A percentile compares a stretch with the other conserved stretches of the same genome.
These are phyloP conservation scores for Aspergillus quadricinctus DNA, from an alignment of 2,329 filamentous ascomycete species.

Conservation along the genomic window DNA sequence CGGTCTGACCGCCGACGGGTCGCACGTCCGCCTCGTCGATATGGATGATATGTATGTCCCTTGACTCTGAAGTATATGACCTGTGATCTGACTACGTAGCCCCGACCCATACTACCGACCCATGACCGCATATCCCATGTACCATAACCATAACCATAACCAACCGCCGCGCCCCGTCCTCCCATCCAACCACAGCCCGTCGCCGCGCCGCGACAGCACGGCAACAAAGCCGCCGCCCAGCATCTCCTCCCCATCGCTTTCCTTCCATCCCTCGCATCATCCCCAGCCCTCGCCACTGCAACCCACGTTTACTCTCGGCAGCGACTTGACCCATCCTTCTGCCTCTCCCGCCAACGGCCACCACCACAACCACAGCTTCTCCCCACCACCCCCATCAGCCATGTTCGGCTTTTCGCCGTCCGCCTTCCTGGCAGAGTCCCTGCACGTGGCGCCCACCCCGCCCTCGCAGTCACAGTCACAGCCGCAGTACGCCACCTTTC, in stretches of 20 bases:
- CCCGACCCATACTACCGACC: slow-evolving; percentile 7
- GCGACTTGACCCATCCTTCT: not conserved
- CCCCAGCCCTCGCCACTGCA: not conserved
- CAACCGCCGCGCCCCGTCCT: slow-evolving; percentile 18
- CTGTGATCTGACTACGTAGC: not conserved
- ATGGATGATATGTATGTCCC: slow-evolving; percentile 49
- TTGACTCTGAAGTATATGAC: not conserved
- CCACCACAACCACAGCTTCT: not conserved
- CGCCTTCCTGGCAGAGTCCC: too few species aligned
- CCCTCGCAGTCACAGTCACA: too few species aligned
- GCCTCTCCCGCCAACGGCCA: not conserved
- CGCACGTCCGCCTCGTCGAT: slow-evolving; percentile 68
- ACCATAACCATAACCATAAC: not conserved
- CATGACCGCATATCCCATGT: not conserved
- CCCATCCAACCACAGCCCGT: slow-evolving; percentile 14
- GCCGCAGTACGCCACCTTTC: too few species aligned
- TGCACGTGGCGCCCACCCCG: too few species aligned
- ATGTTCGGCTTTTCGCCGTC: too few species aligned
- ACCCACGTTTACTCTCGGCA: not conserved
- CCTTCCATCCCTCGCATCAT: too few species aligned
- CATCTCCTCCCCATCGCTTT: not conserved
- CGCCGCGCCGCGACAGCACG: not conserved
- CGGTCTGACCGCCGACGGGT: slow-evolving; percentile 66
- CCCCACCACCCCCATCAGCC: too few species aligned
- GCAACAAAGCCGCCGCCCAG: slow-evolving; percentile 1